Evolutionary conservation across 2,329 filamentous ascomycete genomes (phyloP).

Genomic region (Hysterium pulicare): DNA sequence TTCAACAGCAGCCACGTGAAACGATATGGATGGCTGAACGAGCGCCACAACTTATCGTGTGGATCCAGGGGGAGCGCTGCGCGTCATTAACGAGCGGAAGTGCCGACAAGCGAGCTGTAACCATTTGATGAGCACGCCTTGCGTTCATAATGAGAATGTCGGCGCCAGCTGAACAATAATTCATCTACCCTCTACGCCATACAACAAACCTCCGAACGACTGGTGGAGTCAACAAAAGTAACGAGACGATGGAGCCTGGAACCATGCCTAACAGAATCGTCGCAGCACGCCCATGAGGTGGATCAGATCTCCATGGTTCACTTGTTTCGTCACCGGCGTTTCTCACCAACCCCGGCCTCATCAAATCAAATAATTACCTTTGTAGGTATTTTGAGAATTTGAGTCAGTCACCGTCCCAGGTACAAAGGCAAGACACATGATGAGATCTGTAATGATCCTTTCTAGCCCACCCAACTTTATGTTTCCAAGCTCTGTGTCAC

Average conservation of each 20-base stretch:
- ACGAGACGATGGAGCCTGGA: background rate
- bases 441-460: no score
- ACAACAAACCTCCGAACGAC: background rate
- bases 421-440: no score
- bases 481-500: no score
- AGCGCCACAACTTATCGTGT: conserved; percentile 19
- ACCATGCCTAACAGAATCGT: background rate
- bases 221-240: background rate
- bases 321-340: background rate
- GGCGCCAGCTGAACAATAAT: background rate
- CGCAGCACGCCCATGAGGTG: background rate
- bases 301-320: background rate
- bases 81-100: conserved; percentile 26
- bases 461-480: no score
- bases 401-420: no score
- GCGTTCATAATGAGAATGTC: background rate
- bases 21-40: conserved; percentile 21
- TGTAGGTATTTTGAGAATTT: no score
- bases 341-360: no score
- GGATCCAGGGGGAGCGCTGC: conserved; percentile 28
- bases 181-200: background rate
- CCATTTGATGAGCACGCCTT: background rate
- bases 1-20: conserved; percentile 31
- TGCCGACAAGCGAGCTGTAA: conserved; percentile 26
- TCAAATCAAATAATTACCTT: no score